Evolutionary conservation across 2,329 filamentous ascomycete genomes (phyloP).

Genomic region (Diplodia corticola): DNA sequence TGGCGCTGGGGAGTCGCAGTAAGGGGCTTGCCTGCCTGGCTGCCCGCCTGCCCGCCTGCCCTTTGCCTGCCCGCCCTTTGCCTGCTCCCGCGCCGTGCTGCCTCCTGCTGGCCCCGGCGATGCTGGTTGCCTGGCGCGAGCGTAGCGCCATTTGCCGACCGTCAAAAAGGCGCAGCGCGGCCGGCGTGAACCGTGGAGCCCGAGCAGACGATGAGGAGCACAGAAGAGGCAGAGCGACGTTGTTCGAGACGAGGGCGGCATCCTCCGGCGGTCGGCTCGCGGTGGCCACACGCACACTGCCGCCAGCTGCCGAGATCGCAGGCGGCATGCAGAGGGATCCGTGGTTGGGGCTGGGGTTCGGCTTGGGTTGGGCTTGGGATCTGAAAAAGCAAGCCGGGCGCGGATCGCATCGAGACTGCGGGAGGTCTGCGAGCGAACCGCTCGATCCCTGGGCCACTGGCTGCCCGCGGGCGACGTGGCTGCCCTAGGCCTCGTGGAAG

Average conservation of each 20-base stretch:
- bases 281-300: too few relatives aligned
- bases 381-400: not conserved
- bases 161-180: not conserved
- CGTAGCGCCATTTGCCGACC: constrained; percentile 11
- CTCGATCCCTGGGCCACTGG: not conserved
- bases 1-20: not conserved
- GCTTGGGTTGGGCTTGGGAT: too few relatives aligned
- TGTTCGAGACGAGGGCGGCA: not conserved
- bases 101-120: not conserved
- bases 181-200: not conserved
- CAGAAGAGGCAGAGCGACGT: not conserved
- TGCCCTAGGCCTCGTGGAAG: constrained; percentile 9
- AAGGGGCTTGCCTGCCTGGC: constrained; percentile 8
- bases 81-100: not conserved
- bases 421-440: not conserved
- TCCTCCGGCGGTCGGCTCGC: too few relatives aligned
- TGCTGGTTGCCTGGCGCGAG: not conserved
- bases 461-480: not conserved
- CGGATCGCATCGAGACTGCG: constrained; percentile 1
- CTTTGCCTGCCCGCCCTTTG: too few relatives aligned
- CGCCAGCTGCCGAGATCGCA: too few relatives aligned
- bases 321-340: too few relatives aligned
- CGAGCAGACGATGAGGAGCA: not conserved
- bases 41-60: too few relatives aligned
- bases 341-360: too few relatives aligned